Evolutionary conservation across 306 rosid genomes (phyloP).

Genomic region (Cotoneaster glaucophyllus): DNA sequence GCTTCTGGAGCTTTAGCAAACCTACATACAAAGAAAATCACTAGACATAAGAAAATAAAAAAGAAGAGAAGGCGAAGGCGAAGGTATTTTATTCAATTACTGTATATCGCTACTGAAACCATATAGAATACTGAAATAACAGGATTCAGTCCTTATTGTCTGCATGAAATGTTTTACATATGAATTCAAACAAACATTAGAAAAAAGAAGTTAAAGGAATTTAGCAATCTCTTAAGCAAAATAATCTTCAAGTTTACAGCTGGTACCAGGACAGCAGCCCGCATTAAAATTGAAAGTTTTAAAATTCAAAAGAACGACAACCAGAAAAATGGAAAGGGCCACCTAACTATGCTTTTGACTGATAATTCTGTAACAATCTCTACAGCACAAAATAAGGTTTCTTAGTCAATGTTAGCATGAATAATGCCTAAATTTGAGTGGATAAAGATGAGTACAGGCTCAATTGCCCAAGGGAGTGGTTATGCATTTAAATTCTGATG

Average conservation of each 20-base stretch:
- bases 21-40: slow-evolving; percentile 34
- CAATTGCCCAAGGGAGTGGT: background rate
- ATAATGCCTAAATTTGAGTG: background rate
- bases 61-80: background rate
- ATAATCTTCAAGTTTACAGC: background rate
- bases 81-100: background rate
- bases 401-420: background rate
- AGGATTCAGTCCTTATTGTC: background rate
- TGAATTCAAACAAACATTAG: background rate
- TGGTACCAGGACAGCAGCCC: background rate
- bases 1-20: slow-evolving; percentile 82
- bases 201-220: background rate
- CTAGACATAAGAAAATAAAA: background rate
- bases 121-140: background rate
- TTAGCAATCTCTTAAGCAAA: background rate
- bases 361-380: background rate
- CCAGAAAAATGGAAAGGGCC: background rate
- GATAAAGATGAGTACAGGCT: background rate
- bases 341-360: background rate
- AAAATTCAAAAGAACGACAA: background rate
- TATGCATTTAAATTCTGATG: background rate
- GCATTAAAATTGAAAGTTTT: background rate
- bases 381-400: background rate
- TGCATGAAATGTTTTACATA: background rate
- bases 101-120: background rate